Conservation (phyloP, 1,139 yeast genomes). For the Suhomyces anneliseae region DNA sequence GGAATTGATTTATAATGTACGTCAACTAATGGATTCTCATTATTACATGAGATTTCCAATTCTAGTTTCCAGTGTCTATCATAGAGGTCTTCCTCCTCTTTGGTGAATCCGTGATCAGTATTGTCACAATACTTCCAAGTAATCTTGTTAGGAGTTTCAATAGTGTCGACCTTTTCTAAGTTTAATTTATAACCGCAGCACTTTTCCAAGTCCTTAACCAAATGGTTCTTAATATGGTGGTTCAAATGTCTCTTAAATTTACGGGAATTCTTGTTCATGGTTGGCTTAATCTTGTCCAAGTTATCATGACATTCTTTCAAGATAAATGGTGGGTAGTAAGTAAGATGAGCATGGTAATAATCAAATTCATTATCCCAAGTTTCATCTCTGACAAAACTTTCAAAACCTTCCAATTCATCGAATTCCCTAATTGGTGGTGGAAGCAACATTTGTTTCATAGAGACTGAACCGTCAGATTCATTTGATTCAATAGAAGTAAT, state of each 20-base stretch:
- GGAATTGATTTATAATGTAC: constrained; percentile 57
- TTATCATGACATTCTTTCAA: constrained; percentile 66
- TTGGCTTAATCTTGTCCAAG: constrained; percentile 70
- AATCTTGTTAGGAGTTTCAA: constrained; percentile 42
- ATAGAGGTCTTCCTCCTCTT: constrained; percentile 44
- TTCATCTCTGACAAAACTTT: constrained; percentile 65
- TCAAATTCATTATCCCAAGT: constrained; percentile 76
- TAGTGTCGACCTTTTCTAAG: constrained; percentile 49
- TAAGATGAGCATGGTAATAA: constrained; percentile 63
- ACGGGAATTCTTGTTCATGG: constrained; percentile 68
- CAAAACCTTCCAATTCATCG: constrained; percentile 65
- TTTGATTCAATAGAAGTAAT: constrained; percentile 35
- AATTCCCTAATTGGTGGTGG: constrained; percentile 52
- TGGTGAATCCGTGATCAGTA: constrained; percentile 53
- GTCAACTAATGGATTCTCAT: constrained; percentile 60
- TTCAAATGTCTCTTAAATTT: constrained; percentile 74
- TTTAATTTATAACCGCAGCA: constrained; percentile 60
- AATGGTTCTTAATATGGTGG: constrained; percentile 72
- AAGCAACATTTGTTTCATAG: constrained; percentile 29
- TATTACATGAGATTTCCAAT: constrained; percentile 57
- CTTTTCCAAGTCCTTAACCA: constrained; percentile 62
- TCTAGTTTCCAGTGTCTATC: constrained; percentile 59
- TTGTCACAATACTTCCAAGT: constrained; percentile 57
- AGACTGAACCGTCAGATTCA: constrained; percentile 29
- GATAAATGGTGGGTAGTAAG: constrained; percentile 73